Conservation (phyloP, 2,329 filamentous ascomycete genomes). For the Monosporascus sp. region DNA sequence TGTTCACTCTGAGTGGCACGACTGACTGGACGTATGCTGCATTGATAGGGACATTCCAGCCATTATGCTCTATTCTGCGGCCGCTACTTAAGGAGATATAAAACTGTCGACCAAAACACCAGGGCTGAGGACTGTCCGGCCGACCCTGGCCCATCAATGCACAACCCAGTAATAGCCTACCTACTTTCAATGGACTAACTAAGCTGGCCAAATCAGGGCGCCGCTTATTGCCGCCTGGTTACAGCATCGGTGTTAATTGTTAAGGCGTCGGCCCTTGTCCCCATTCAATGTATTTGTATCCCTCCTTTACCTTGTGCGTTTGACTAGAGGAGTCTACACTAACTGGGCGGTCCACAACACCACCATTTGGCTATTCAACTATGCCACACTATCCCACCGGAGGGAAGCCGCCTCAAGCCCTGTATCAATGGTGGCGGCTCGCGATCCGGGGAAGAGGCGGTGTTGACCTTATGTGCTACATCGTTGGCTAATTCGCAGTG, state of each 20-base stretch:
- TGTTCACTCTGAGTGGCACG: slow-evolving; percentile 47
- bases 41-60: slow-evolving; percentile 43
- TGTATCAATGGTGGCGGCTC: slow-evolving; percentile 48
- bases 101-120: slow-evolving; percentile 35
- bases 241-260: slow-evolving; percentile 48
- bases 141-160: slow-evolving; percentile 33
- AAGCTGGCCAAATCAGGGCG: slow-evolving; percentile 23
- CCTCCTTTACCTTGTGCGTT: slow-evolving; percentile 31
- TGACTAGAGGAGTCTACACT: slow-evolving; percentile 43
- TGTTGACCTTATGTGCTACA: slow-evolving; percentile 18
- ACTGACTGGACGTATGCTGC: slow-evolving; percentile 47
- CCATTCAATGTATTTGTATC: slow-evolving; percentile 20
- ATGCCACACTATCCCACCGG: slow-evolving; percentile 31
- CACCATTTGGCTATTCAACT: slow-evolving; percentile 38
- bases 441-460: slow-evolving; percentile 45
- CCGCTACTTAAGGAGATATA: slow-evolving; percentile 22
- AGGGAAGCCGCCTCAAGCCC: slow-evolving; percentile 36
- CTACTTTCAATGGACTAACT: slow-evolving; percentile 37
- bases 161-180: slow-evolving; percentile 36
- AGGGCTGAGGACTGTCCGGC: slow-evolving; percentile 31
- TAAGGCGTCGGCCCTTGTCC: slow-evolving; percentile 37
- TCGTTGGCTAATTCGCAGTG: slow-evolving; percentile 43
- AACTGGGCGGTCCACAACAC: slow-evolving; percentile 40
- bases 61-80: slow-evolving; percentile 42
- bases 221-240: slow-evolving; percentile 40